Conservation (phyloP, 176 grass and related monocot species). For the Phoenix dactylifera region DNA sequence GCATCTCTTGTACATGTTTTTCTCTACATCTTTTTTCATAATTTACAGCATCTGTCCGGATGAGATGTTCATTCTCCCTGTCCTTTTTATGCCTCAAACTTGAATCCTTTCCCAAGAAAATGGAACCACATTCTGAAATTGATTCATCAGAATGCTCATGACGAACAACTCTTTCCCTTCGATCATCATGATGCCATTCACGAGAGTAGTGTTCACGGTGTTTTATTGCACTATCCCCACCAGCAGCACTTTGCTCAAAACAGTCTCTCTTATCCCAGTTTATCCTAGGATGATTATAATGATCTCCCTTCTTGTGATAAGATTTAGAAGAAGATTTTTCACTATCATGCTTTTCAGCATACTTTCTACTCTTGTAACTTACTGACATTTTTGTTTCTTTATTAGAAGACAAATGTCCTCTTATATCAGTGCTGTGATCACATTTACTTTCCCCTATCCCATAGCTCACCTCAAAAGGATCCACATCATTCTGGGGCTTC, state of each 20-base stretch:
- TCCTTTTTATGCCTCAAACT: constrained; percentile 1
- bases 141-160: constrained; percentile 23
- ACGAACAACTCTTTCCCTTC: constrained; percentile 5
- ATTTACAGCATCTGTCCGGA: constrained; percentile 22
- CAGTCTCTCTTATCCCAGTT: constrained; percentile 15
- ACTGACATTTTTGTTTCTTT: constrained; percentile 24
- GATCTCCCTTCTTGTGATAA: constrained; percentile 16
- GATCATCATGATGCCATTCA: constrained; percentile 6
- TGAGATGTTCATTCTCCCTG: neutral
- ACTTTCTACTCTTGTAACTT: constrained; percentile 18
- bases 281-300: constrained; percentile 12
- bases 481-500: constrained; percentile 4
- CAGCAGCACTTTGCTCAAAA: constrained; percentile 14
- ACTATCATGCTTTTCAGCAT: constrained; percentile 18
- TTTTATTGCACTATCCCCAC: constrained; percentile 7
- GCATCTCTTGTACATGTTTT: constrained; percentile 26
- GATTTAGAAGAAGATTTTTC: constrained; percentile 27
- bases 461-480: constrained; percentile 14
- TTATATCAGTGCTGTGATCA: constrained; percentile 6
- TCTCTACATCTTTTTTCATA: constrained; percentile 19
- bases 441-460: constrained; percentile 21
- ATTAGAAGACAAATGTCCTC: constrained; percentile 20
- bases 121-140: constrained; percentile 4
- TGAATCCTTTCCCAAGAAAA: constrained; percentile 21
- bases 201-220: constrained; percentile 9